Conservation (phyloP, 2,329 filamentous ascomycete genomes). For the Elsinoe perseae region DNA sequence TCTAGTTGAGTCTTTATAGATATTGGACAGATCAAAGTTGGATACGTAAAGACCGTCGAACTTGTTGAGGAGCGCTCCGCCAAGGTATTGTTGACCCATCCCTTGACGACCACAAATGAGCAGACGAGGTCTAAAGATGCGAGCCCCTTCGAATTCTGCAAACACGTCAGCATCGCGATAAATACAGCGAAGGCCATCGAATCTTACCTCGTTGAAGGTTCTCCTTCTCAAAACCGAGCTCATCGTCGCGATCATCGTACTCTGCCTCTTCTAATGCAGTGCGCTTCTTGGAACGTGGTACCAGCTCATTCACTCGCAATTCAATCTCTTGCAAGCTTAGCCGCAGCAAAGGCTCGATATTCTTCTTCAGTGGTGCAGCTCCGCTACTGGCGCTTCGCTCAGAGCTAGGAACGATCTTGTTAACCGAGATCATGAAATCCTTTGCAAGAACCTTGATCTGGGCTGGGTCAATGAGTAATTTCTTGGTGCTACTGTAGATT, state of each 20-base stretch:
- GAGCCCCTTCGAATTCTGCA: slow-evolving; percentile 65
- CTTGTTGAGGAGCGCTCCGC: slow-evolving; percentile 76
- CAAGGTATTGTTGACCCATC: slow-evolving; percentile 90
- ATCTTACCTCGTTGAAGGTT: slow-evolving; percentile 50
- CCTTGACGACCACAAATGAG: slow-evolving; percentile 74
- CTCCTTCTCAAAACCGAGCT: slow-evolving; percentile 79
- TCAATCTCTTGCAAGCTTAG: slow-evolving; percentile 64
- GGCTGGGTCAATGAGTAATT: slow-evolving; percentile 76
- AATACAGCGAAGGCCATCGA: neutral
- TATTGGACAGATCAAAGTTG: slow-evolving; percentile 81
- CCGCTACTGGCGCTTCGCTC: slow-evolving; percentile 81
- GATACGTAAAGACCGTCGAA: slow-evolving; percentile 93
- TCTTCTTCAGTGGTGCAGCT: slow-evolving; percentile 69
- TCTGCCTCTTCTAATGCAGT: slow-evolving; percentile 92
- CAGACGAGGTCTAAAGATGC: slow-evolving; percentile 80
- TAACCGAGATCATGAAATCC: slow-evolving; percentile 94
- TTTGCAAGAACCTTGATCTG: slow-evolving; percentile 82
- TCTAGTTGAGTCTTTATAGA: slow-evolving; percentile 73
- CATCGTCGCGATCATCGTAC: slow-evolving; percentile 77
- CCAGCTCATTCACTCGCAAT: slow-evolving; percentile 56
- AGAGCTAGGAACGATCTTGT: slow-evolving; percentile 92
- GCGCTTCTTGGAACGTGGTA: slow-evolving; percentile 77
- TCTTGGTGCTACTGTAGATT: slow-evolving; percentile 85
- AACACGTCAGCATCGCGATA: neutral
- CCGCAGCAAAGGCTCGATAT: slow-evolving; percentile 72